Conservation (phyloP, 2,329 filamentous ascomycete genomes). For the Endoconidiophora laricicola region DNA sequence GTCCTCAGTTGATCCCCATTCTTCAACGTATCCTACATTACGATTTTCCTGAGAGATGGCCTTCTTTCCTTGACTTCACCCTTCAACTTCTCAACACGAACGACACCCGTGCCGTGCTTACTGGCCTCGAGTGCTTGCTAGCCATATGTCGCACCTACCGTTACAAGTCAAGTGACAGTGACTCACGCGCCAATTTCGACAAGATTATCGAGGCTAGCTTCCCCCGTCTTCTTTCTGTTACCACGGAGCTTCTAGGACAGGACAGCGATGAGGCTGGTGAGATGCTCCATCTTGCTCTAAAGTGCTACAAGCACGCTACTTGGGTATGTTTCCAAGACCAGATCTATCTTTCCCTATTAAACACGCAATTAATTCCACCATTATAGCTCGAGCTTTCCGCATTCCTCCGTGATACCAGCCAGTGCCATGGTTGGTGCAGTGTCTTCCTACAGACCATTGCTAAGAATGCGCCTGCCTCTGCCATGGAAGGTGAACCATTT, state of each 20-base stretch:
- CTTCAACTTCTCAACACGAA: conserved; percentile 76
- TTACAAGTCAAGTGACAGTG: conserved; percentile 70
- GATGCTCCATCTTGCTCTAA: conserved; percentile 88
- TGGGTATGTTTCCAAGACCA: conserved; percentile 42
- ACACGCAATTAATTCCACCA: conserved; percentile 1
- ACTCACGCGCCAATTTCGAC: conserved; percentile 69
- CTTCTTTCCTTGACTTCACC: conserved; percentile 83
- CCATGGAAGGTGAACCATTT: conserved; percentile 61
- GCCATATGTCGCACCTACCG: conserved; percentile 91
- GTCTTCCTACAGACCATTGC: conserved; percentile 82
- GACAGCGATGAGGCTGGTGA: conserved; percentile 87
- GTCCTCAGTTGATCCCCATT: conserved; percentile 83
- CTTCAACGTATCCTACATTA: conserved; percentile 91
- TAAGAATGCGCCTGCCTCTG: conserved; percentile 63
- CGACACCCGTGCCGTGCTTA: conserved; percentile 73
- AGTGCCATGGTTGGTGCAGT: conserved; percentile 90
- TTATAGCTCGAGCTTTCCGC: conserved; percentile 67
- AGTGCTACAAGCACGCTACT: conserved; percentile 95
- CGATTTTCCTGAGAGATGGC: conserved; percentile 92
- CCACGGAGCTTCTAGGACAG: conserved; percentile 75
- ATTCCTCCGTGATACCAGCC: conserved; percentile 60
- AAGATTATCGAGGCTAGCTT: conserved; percentile 87
- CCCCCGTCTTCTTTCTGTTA: conserved; percentile 71
- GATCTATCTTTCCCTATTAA: not conserved
- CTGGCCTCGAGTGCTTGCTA: conserved; percentile 82